Base-by-base conservation (phyloP, 352 stramenopile species). In the Saprolegnia diclina region DNA sequence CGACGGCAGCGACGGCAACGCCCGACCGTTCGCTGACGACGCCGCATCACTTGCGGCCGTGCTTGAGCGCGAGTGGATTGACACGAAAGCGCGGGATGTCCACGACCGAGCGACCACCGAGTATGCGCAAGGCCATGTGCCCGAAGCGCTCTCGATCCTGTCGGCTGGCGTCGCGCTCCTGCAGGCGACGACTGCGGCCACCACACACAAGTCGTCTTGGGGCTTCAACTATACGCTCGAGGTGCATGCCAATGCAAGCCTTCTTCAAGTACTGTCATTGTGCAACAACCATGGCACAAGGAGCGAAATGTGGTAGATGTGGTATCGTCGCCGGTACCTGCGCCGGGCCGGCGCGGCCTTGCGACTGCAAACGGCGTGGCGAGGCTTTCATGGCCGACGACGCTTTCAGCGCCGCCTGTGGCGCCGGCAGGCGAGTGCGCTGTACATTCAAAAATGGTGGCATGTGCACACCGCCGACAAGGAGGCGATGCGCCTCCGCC, bases 211-310 rank as follows among this genome's bases (percentile, higher is more conserved):
- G 44, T 53, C 57, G 24, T 42, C 57, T 16, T 66, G 57, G 57
- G 57, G 57, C 19, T 66, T 66, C 57, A 53, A 66, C 44, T 66
- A 66, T 40, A 29, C 40, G 40, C 29, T 66, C 37, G 44, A 29
- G 5, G 57, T 42, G 19, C 57, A 66, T 24, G 44, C n/a, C 22
- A 16, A 40, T 4, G 57, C 57, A 10, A 56, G 37, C 0, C 24
- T 40, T 5, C 52, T 66, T 18, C 57, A 66, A 40, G 57, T 66
- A 21, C 21, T 1, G 3, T 1, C 22, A 3, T 0, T 29, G 9
- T 42, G 19, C 9, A 7, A 19, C 13, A 4, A 22, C n/a, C 24
- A 2, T 32, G 10, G 18, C 4, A 5, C 48, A 13, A 5, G n/a
- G 48, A n/a, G n/a, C n/a, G n/a, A n/a, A n/a, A 21, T 18, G 48